Percentiles rank a stretch among this genome's conserved stretches.
phyloP scores from a whole-genome alignment of 2,329 filamentous ascomycete genomes.

The Blastomyces parvus region DNA sequence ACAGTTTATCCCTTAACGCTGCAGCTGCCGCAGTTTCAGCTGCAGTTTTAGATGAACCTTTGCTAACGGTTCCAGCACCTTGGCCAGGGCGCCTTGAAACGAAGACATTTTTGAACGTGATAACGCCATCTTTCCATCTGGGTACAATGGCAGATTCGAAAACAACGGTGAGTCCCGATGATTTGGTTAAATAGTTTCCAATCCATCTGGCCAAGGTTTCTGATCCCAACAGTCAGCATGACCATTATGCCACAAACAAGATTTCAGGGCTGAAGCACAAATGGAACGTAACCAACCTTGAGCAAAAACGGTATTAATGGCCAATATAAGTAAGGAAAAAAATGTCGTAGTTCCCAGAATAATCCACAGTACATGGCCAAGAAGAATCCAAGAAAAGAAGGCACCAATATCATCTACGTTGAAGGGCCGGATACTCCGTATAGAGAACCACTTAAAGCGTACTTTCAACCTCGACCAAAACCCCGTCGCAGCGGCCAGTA shows the following conservation, averaged over 20 bases:
- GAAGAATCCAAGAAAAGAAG: constrained; percentile 87
- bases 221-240: constrained; percentile 28
- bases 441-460: constrained; percentile 96
- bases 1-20: constrained; percentile 38
- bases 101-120: constrained; percentile 93
- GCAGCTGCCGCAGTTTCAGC: constrained; percentile 76
- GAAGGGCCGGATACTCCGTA: constrained; percentile 85
- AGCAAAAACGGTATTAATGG: constrained; percentile 92
- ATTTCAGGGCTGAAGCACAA: not conserved
- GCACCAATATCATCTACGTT: constrained; percentile 95
- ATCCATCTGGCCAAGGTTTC: constrained; percentile 91
- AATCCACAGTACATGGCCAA: constrained; percentile 91
- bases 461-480: constrained; percentile 87
- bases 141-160: constrained; percentile 98
- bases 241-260: constrained; percentile 15
- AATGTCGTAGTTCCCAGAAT: constrained; percentile 96
- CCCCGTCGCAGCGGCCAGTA: constrained; percentile 80
- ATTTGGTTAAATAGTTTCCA: constrained; percentile 89
- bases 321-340: constrained; percentile 80
- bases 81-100: constrained; percentile 85
- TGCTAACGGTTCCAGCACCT: constrained; percentile 70
- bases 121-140: constrained; percentile 89
- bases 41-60: constrained; percentile 76
- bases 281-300: constrained; percentile 52
- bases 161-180: constrained; percentile 83